A percentile compares a stretch with the other conserved stretches of the same genome.
Evolutionary conservation across 768 basidiomycete genomes (phyloP).

Genomic region (Mycena vulgaris): DNA sequence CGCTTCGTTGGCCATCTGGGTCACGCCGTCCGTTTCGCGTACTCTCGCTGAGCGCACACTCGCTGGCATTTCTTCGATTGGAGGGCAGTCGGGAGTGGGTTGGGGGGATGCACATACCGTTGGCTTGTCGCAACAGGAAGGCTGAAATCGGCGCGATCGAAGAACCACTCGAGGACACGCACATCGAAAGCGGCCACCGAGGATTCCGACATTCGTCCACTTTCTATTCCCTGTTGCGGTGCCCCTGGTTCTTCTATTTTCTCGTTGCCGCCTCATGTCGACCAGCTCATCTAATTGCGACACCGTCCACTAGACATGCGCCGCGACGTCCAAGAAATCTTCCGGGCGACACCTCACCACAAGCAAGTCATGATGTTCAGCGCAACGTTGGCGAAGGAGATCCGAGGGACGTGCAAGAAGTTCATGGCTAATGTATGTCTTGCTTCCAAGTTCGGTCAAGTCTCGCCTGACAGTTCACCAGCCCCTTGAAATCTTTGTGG

Average conservation of each 20-base stretch:
- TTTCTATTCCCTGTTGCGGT: conserved; percentile 51
- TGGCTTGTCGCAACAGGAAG: conserved; percentile 27
- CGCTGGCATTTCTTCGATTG: conserved; percentile 57
- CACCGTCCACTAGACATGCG: conserved; percentile 97
- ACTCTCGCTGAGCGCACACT: conserved; percentile 54
- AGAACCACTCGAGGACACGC: conserved; percentile 52
- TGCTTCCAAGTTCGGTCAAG: neutral
- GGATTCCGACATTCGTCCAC: conserved; percentile 49
- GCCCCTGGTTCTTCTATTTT: conserved; percentile 65
- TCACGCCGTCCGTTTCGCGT: conserved; percentile 58
- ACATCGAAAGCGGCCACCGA: conserved; percentile 54
- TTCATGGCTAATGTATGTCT: conserved; percentile 97
- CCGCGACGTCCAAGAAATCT: conserved; percentile 99
- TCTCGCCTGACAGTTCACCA: conserved; percentile 49
- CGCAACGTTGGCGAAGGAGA: conserved; percentile 97
- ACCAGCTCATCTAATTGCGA: conserved; percentile 77
- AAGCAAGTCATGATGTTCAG: conserved; percentile 99
- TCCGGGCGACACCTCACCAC: conserved; percentile 98
- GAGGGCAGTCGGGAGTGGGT: conserved; percentile 54
- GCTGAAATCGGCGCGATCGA: conserved; percentile 43
- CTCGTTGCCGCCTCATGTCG: conserved; percentile 66
- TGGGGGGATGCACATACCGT: conserved; percentile 31
- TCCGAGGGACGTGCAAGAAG: conserved; percentile 98
- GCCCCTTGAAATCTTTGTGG: conserved; percentile 99
- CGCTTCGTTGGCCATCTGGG: conserved; percentile 56